Conservation (phyloP, 129 eudicot species). For the Ambrosia trifida region DNA sequence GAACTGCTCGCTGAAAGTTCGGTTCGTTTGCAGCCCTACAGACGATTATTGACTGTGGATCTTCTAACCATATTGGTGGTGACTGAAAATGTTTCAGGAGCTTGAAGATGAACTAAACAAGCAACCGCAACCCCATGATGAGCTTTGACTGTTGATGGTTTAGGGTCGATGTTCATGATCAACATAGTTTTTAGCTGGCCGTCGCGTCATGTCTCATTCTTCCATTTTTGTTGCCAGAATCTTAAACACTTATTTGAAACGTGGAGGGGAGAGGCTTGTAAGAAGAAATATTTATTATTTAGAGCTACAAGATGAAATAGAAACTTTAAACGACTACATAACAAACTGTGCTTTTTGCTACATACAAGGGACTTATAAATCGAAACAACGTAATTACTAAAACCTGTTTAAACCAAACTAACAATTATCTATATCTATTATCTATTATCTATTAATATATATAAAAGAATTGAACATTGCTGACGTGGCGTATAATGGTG, state of each 20-base stretch:
- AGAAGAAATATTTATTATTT: not conserved
- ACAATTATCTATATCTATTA: too few relatives aligned
- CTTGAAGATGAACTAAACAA: conserved; percentile 74
- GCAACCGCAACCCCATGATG: conserved; percentile 63
- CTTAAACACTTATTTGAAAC: conserved; percentile 17
- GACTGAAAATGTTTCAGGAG: conserved; percentile 48
- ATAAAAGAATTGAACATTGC: too few relatives aligned
- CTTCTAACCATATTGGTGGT: conserved; percentile 19
- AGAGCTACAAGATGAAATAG: not conserved
- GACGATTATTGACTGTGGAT: not conserved
- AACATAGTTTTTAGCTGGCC: conserved; percentile 10
- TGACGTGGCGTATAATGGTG: too few relatives aligned
- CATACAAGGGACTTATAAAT: not conserved
- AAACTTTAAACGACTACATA: not conserved
- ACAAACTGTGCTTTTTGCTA: not conserved
- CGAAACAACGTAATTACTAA: not conserved
- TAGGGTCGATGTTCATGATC: conserved; percentile 11
- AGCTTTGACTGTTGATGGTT: conserved; percentile 43
- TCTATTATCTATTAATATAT: too few relatives aligned
- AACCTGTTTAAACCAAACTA: too few relatives aligned
- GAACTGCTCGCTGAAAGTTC: too few relatives aligned
- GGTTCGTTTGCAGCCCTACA: too few relatives aligned
- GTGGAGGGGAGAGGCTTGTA: conserved; percentile 18
- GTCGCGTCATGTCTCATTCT: conserved; percentile 1
- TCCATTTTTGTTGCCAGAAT: conserved; percentile 24